Evolutionary conservation across 1,284 basidiomycete species (phyloP).

Genomic region (Abortiporus biennis): DNA sequence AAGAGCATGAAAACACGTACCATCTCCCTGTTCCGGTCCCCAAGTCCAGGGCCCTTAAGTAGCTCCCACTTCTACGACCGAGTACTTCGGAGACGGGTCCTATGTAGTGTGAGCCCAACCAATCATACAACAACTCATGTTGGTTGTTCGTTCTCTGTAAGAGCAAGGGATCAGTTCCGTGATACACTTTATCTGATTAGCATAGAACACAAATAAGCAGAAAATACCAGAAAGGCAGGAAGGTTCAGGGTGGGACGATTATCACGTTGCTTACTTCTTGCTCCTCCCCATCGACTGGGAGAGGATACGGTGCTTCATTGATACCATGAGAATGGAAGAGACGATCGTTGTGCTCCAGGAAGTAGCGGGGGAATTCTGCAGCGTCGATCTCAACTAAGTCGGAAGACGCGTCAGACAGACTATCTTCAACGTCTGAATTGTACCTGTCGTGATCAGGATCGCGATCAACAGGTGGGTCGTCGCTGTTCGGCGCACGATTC

Average conservation of each 20-base stretch:
- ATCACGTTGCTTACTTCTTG: conserved; percentile 40
- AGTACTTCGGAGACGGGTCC: conserved; percentile 54
- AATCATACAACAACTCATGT: conserved; percentile 39
- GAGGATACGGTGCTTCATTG: conserved; percentile 59
- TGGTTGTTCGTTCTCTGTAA: conserved; percentile 44
- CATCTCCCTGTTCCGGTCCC: conserved; percentile 69
- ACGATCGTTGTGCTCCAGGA: conserved; percentile 45
- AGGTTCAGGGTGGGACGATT: neutral
- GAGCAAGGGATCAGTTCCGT: neutral
- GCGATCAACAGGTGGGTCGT: neutral
- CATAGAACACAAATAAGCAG: too few species aligned
- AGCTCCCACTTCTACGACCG: conserved; percentile 26
- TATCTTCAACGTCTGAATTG: conserved; percentile 10
- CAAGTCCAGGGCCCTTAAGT: conserved; percentile 54
- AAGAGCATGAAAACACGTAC: conserved; percentile 33
- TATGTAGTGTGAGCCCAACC: conserved; percentile 47
- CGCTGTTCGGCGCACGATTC: neutral
- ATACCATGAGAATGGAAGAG: conserved; percentile 62
- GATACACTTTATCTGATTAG: neutral
- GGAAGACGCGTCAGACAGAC: conserved; percentile 35
- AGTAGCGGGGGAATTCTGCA: conserved; percentile 53
- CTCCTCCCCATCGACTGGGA: conserved; percentile 62
- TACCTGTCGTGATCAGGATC: conserved; percentile 3
- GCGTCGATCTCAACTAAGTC: conserved; percentile 32
- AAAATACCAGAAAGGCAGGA: neutral